These are phyloP conservation scores for Biscutella laevigata DNA, from an alignment of 441 rosid genomes.

Conservation along the genomic window DNA sequence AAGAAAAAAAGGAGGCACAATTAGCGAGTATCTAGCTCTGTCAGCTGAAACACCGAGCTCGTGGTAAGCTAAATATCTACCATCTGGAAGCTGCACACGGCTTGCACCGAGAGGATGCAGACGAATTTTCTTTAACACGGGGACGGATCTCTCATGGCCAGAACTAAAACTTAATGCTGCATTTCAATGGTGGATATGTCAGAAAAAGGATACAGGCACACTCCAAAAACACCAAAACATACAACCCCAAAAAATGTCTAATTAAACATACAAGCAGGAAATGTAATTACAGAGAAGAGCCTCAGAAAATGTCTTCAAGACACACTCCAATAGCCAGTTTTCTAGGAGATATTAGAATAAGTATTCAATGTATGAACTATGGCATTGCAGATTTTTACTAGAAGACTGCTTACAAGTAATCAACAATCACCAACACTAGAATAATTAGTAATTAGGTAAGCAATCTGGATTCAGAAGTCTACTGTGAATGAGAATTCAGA, in stretches of 20 bases:
- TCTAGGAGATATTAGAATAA: not conserved
- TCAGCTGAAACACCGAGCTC: constrained; percentile 68
- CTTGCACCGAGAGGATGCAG: constrained; percentile 66
- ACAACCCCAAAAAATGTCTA: no score
- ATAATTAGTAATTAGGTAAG: constrained; percentile 53
- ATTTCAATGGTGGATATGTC: constrained; percentile 16
- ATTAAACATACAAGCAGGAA: not conserved
- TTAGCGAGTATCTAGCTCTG: constrained; percentile 64
- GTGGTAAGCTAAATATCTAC: constrained; percentile 69
- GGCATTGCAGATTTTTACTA: constrained; percentile 6
- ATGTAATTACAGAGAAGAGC: not conserved
- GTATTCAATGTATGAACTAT: not conserved
- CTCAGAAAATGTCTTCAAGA: not conserved
- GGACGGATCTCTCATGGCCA: constrained; percentile 27
- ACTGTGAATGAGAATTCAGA: constrained; percentile 23
- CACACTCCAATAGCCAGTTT: not conserved
- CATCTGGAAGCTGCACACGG: constrained; percentile 72
- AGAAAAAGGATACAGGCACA: no score
- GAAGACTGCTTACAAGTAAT: no score
- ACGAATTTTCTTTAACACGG: constrained; percentile 45
- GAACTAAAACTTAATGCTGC: constrained; percentile 56
- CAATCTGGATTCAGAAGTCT: constrained; percentile 52
- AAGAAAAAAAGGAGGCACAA: constrained; percentile 75
- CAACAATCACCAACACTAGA: no score
- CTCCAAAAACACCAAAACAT: no score